Conservation (phyloP, 306 rosid species). For the Vachellia pachyceras region DNA sequence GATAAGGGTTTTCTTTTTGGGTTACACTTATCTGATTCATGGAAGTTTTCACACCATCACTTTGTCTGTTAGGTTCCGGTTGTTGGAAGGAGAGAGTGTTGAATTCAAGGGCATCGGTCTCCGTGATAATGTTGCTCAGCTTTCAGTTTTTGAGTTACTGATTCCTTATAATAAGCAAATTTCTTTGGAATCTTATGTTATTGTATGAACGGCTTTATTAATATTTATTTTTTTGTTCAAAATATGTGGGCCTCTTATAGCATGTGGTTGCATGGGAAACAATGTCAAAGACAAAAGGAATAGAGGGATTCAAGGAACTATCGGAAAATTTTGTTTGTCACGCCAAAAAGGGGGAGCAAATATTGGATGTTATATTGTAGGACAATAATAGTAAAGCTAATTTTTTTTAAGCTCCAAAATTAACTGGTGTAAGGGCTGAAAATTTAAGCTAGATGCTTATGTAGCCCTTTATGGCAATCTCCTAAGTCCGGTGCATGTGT, state of each 20-base stretch:
- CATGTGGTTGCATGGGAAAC: constrained; percentile 2
- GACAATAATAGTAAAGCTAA: constrained; percentile 11
- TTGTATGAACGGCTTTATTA: not conserved
- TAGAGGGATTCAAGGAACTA: not conserved
- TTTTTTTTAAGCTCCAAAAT: not conserved
- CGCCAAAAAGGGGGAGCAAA: constrained; percentile 4
- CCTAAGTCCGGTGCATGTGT: not conserved
- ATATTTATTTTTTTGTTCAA: not conserved
- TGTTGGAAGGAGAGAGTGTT: constrained; percentile 68
- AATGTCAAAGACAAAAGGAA: not conserved
- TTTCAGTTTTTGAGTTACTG: constrained; percentile 79
- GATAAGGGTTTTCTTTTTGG: constrained; percentile 23
- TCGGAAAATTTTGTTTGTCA: not conserved
- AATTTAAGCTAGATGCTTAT: constrained; percentile 17
- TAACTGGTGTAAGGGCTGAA: not conserved
- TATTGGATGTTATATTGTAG: not conserved
- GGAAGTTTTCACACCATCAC: constrained; percentile 9
- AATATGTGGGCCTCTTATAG: not conserved
- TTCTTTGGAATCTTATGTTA: not conserved
- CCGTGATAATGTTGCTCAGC: constrained; percentile 91
- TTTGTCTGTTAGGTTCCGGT: constrained; percentile 58
- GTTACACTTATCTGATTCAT: constrained; percentile 31
- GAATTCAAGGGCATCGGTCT: constrained; percentile 78
- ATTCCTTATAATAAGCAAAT: constrained; percentile 31
- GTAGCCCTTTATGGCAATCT: not conserved